Base-by-base conservation (phyloP, 2,329 filamentous ascomycete genomes). In the Fusarium redolens region DNA sequence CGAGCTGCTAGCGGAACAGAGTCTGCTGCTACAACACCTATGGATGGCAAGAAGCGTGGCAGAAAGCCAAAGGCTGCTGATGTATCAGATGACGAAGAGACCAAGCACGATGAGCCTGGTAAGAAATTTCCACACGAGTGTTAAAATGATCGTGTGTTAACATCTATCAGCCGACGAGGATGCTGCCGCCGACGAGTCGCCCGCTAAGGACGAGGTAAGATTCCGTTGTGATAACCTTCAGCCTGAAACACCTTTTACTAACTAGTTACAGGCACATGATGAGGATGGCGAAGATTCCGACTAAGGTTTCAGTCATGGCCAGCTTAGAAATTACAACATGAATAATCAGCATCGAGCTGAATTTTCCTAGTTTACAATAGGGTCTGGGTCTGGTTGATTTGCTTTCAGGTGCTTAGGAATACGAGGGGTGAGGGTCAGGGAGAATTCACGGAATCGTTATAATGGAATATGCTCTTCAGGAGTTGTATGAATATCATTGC, bases 41-140 rank as follows among this genome's bases (percentile, higher is more conserved):
- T 65, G 40, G 72, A 66, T 50, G 59, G 73, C 37, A 77, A 67
- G 45, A 77, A 69, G 61, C 74, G 77, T 22, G 76, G 82, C 41
- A 75, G 83, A 54, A 66, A 70, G 52, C 41, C 67, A 48, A 81
- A 79, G 50, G 78, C 78, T 50, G 62, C 38, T 5, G 65, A 73
- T 12, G 71, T 61, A 43, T 72, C 56, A 13, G 74, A 37, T 48
- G 71, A 56, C 65, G 65, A 68, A 58, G 59, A 68, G 55, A 50
- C 28, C 5, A 48, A 48, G 10, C 33, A 44, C 9, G 35, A 47
- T 30, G 50, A 51, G 22, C 33, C 28, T 17, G 70, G 60, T 73
- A 52, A 65, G 59, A 52, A 25, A 28, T 8, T 7, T 18, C 17
- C 20, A 9, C 30, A 14, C 14, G 9, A 18, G 22, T 7, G 31